Evolutionary conservation across 2,329 filamentous ascomycete species (phyloP).

Genomic region (Aureobasidium zeae): DNA sequence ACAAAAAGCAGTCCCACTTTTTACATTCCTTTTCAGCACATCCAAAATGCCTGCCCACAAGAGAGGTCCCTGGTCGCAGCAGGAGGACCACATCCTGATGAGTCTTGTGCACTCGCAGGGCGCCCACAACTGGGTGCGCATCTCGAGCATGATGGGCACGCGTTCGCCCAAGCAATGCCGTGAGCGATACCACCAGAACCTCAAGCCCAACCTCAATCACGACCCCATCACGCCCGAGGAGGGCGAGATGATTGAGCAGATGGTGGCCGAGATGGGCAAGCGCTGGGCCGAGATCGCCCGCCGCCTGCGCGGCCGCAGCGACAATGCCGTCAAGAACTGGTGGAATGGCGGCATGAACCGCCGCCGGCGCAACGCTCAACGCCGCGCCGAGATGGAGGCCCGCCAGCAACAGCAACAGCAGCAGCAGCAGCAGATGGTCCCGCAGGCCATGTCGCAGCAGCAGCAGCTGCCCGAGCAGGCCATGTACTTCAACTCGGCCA

Average conservation of each 20-base stretch:
- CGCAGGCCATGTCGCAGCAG: no score
- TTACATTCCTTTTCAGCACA: constrained; percentile 9
- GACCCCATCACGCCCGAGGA: constrained; percentile 74
- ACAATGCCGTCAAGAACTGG: constrained; percentile 97
- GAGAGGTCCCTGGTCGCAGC: constrained; percentile 74
- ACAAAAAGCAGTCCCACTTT: constrained; percentile 11
- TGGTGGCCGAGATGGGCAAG: constrained; percentile 72
- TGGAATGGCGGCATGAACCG: constrained; percentile 92
- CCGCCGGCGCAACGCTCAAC: constrained; percentile 39
- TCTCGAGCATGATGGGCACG: constrained; percentile 64
- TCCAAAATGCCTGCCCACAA: constrained; percentile 46
- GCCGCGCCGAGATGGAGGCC: constrained; percentile 27
- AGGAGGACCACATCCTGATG: constrained; percentile 63
- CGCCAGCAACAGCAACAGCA: constrained; percentile 20
- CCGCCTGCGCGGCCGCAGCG: constrained; percentile 70
- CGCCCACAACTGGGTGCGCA: constrained; percentile 81
- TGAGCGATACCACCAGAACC: constrained; percentile 87
- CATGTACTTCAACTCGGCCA: constrained; percentile 19
- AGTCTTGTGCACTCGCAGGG: constrained; percentile 62
- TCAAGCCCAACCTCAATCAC: constrained; percentile 71
- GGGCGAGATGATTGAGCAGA: constrained; percentile 61
- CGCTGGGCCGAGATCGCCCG: constrained; percentile 90
- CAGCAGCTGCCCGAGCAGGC: constrained; percentile 20
- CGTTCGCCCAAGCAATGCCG: constrained; percentile 90
- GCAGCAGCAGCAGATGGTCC: constrained; percentile 22